Evolutionary conservation across 2,329 filamentous ascomycete species (phyloP), one percentile per base, ranked within the genome.

Genomic region (Ascochyta fabae): DNA sequence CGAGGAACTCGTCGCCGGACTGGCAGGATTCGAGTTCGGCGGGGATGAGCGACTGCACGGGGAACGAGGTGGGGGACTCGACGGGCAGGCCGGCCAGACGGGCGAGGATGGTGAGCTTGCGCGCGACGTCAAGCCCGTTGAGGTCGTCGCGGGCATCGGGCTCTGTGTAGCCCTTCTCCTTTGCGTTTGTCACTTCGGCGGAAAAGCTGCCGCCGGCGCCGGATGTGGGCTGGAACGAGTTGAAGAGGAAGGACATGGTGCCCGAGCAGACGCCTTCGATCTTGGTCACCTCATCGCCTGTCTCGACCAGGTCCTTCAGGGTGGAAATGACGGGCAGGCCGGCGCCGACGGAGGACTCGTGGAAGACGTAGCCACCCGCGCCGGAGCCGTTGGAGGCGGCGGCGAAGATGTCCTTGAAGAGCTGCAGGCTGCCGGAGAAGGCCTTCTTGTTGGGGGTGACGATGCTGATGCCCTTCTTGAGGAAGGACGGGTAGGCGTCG

Each of bases 361-460:
- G 95, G 83, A 95, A 98, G 56, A 98, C 83, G 72, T 92, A 90
- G 39, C 93, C 91, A 41, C 83, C 81, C 19, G 64, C 69, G 42
- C 89, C 90, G 31, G 79, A 76, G 39, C 89, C 89, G 1, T 84
- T 81, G 43, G 84, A 82, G 1, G 92, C 88, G 1, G 91, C 84
- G 3, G 81, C 79, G 77, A 96, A 96, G 72, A 99, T 97, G 60
- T 90, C 86, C 70, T 91, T 85, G 93, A 94, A 99, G 52, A 96
- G 81, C 66, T 86, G 82, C 69, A 91, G 87, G 41, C 86, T 87
- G 54, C 90, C 88, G 0, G 92, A 96, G 79, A 99, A 99, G 13
- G 90, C 94, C 79, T 99, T 99, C 83, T 99, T 99, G 83, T 98
- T 99, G 39, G 95, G 93, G 0, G 95, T 99, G 26, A 98, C 91